phyloP scores from a whole-genome alignment of 2,329 filamentous ascomycete species.

The Dothistroma septosporum region DNA sequence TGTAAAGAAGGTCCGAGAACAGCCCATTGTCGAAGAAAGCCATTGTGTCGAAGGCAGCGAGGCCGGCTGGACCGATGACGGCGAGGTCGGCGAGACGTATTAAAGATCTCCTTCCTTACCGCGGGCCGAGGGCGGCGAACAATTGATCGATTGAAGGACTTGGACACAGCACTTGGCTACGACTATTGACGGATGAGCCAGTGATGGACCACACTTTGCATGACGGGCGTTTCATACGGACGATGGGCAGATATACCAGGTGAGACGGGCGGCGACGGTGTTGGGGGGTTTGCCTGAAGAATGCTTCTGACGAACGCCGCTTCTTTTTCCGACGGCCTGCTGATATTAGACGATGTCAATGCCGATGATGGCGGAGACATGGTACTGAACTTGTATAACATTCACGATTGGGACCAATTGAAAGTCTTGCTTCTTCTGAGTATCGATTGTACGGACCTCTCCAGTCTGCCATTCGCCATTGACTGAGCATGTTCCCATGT shows the following conservation, averaged over 20 bases:
- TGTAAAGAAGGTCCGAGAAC: slow-evolving; percentile 26
- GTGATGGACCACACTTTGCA: not conserved
- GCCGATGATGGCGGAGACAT: not conserved
- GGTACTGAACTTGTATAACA: not conserved
- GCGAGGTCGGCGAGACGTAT: slow-evolving; percentile 34
- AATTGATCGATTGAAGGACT: not conserved
- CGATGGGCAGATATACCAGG: slow-evolving; percentile 1
- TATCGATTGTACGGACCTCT: not conserved
- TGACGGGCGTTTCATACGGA: not conserved
- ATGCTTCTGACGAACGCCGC: not conserved
- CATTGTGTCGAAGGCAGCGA: slow-evolving; percentile 31
- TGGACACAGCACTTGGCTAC: slow-evolving; percentile 3
- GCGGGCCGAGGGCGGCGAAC: not conserved
- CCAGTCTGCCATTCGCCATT: not conserved
- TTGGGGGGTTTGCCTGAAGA: not conserved
- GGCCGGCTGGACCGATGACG: slow-evolving; percentile 37
- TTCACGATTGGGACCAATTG: not conserved
- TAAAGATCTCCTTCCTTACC: slow-evolving; percentile 9
- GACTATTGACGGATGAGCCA: not conserved
- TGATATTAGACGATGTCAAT: not conserved
- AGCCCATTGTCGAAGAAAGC: slow-evolving; percentile 27
- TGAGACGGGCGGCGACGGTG: not conserved
- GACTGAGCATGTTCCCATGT: no score
- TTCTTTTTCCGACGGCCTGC: not conserved
- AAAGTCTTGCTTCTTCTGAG: not conserved